phyloP scores from a whole-genome alignment of 805 yeast species.

The Cyberlindnera bimundalis region DNA sequence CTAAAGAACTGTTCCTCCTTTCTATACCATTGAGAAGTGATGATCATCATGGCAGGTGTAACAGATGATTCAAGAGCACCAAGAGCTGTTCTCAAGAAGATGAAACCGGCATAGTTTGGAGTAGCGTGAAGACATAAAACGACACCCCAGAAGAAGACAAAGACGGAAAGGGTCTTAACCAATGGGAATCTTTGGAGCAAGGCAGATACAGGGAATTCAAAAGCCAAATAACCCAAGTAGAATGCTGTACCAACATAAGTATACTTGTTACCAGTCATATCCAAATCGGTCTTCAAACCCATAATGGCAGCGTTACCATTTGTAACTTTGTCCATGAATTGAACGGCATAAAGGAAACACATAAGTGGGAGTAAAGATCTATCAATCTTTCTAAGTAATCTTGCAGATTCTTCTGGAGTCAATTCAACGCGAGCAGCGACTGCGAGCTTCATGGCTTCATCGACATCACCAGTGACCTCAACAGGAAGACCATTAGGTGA shows the following conservation, averaged over 20 bases:
- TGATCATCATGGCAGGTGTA: conserved; percentile 52
- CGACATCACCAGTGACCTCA: conserved; percentile 11
- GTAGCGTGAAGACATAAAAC: conserved; percentile 48
- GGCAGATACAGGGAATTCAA: conserved; percentile 46
- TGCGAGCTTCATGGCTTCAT: conserved; percentile 13
- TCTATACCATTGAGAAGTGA: conserved; percentile 58
- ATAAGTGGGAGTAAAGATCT: conserved; percentile 7
- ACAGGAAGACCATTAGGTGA: conserved; percentile 7
- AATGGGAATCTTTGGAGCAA: conserved; percentile 54
- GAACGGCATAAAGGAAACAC: conserved; percentile 6
- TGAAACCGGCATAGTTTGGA: conserved; percentile 33
- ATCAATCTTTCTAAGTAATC: conserved; percentile 11
- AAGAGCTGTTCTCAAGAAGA: conserved; percentile 44
- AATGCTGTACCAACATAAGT: conserved; percentile 58
- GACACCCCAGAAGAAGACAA: conserved; percentile 58
- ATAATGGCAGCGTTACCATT: conserved; percentile 43
- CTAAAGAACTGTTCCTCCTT: conserved; percentile 42
- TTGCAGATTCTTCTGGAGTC: conserved; percentile 7
- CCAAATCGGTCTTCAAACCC: conserved; percentile 44
- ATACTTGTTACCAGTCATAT: conserved; percentile 43
- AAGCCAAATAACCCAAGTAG: conserved; percentile 60
- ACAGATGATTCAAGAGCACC: conserved; percentile 52
- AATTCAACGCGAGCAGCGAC: conserved; percentile 3
- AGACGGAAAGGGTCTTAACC: conserved; percentile 44
- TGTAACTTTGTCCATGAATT: conserved; percentile 13